These are phyloP conservation scores for Aspergillus oerlinghausenensis DNA, from an alignment of 2,329 filamentous ascomycete species.

Conservation along the genomic window DNA sequence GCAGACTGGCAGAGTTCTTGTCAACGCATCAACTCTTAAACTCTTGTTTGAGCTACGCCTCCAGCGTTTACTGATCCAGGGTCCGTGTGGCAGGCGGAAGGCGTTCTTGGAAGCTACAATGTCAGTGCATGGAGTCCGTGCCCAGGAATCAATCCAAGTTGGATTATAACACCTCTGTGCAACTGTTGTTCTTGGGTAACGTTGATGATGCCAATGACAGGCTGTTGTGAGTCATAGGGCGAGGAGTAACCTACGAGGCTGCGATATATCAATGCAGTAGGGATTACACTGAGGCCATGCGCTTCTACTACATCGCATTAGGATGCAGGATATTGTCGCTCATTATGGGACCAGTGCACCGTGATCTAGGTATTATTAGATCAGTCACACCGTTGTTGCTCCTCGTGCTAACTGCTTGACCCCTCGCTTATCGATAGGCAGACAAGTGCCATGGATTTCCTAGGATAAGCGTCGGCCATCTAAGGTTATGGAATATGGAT, in stretches of 20 bases:
- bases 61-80: constrained; percentile 5
- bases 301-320: background rate
- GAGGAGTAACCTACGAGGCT: background rate
- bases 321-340: background rate
- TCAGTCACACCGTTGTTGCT: constrained; percentile 1
- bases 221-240: background rate
- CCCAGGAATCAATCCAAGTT: background rate
- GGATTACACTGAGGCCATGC: background rate
- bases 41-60: background rate
- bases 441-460: background rate
- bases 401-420: constrained; percentile 6
- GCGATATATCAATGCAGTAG: background rate
- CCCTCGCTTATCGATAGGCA: constrained; percentile 11
- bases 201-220: background rate
- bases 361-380: background rate
- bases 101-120: background rate
- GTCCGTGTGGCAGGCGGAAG: constrained; percentile 6
- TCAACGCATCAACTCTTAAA: background rate
- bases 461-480: background rate
- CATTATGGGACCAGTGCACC: background rate
- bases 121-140: background rate
- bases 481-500: background rate
- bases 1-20: background rate
- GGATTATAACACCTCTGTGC: background rate
- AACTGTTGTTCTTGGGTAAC: background rate